Evolutionary conservation across 2,329 filamentous ascomycete species (phyloP).

Genomic region (Byssoonygena ceratinophila): DNA sequence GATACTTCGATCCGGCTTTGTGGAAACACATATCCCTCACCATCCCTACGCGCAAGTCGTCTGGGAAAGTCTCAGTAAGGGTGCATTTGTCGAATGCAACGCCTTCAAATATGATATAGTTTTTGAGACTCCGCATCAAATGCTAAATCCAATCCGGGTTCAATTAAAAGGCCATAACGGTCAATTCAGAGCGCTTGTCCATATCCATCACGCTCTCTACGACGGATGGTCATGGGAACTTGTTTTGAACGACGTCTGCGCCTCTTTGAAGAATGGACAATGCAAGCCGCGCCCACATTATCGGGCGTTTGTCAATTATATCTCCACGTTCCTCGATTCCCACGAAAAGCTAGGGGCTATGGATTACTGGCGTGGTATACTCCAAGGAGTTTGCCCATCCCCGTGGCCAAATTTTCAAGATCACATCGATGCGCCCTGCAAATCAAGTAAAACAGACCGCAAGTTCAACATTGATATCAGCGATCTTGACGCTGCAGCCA

Average conservation of each 20-base stretch:
- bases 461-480: slow-evolving; percentile 29
- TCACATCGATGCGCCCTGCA: slow-evolving; percentile 20
- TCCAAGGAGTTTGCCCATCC: slow-evolving; percentile 47
- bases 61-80: slow-evolving; percentile 44
- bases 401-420: slow-evolving; percentile 51
- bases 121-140: slow-evolving; percentile 28
- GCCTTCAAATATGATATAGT: slow-evolving; percentile 33
- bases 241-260: slow-evolving; percentile 55
- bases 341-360: slow-evolving; percentile 36
- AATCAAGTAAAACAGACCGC: slow-evolving; percentile 23
- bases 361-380: slow-evolving; percentile 59
- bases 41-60: slow-evolving; percentile 52
- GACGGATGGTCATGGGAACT: slow-evolving; percentile 90
- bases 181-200: slow-evolving; percentile 34
- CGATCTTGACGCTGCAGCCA: slow-evolving; percentile 31
- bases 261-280: slow-evolving; percentile 35
- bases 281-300: slow-evolving; percentile 47
- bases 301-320: slow-evolving; percentile 45
- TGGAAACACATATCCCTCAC: slow-evolving; percentile 36
- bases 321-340: slow-evolving; percentile 25
- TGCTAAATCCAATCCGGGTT: slow-evolving; percentile 52
- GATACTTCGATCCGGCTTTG: slow-evolving; percentile 65
- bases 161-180: slow-evolving; percentile 38
- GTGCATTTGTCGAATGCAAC: slow-evolving; percentile 38
- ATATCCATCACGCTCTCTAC: slow-evolving; percentile 74